Percentiles rank a stretch among this genome's conserved stretches.
Conservation (phyloP, 140 eudicot species). For the Erigeron philadelphicus region DNA sequence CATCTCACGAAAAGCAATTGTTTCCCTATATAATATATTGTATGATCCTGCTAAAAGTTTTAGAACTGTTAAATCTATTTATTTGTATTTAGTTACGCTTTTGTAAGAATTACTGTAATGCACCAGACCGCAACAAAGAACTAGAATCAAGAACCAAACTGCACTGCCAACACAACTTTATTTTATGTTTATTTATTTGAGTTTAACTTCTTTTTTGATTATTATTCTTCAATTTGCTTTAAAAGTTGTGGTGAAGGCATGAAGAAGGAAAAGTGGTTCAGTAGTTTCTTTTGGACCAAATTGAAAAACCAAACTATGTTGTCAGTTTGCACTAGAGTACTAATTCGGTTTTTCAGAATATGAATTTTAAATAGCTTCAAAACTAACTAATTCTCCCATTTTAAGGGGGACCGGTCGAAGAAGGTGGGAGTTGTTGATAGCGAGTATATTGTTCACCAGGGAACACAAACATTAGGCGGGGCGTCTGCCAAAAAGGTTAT, state of each 20-base stretch:
- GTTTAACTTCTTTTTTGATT: not conserved
- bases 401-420: constrained; percentile 63
- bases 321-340: not conserved
- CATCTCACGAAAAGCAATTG: too few relatives aligned
- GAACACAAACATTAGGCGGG: constrained; percentile 71
- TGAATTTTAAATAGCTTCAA: not conserved
- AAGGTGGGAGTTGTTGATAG: constrained; percentile 78
- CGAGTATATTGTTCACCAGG: constrained; percentile 67
- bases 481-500: constrained; percentile 54
- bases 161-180: not conserved
- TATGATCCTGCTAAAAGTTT: not conserved
- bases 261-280: not conserved
- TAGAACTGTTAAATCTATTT: not conserved
- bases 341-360: not conserved
- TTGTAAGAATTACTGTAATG: not conserved
- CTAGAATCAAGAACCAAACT: not conserved
- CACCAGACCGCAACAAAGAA: not conserved
- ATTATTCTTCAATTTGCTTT: not conserved
- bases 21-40: too few relatives aligned
- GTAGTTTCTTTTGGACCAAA: not conserved
- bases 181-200: not conserved
- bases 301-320: not conserved
- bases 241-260: not conserved
- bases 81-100: not conserved
- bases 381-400: not conserved